Conservation (phyloP, 108 stramenopile genomes). For the Parietichytrium sp. region DNA sequence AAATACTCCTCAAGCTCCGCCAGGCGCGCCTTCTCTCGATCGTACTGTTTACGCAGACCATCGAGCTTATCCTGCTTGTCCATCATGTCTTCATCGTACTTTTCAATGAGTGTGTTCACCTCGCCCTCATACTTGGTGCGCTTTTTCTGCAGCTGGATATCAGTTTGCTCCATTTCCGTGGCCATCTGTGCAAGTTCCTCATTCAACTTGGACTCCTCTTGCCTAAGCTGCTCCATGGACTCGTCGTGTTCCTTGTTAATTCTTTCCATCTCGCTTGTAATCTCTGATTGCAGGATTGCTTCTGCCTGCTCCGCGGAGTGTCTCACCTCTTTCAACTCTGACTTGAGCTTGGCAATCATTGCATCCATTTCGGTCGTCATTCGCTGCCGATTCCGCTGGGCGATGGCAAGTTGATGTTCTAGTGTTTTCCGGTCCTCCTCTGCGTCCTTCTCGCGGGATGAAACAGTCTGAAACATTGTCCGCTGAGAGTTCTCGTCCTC, state of each 20-base stretch:
- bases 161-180: conserved; percentile 16
- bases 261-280: not conserved
- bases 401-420: not conserved
- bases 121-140: not conserved
- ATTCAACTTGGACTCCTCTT: not conserved
- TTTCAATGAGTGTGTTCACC: not conserved
- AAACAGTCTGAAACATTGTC: not conserved
- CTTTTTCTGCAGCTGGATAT: not conserved
- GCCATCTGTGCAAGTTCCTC: conserved; percentile 15
- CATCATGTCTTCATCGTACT: not conserved
- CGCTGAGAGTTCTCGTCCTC: conserved; percentile 17
- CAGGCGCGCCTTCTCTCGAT: not conserved
- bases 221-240: not conserved
- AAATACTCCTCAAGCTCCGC: conserved; percentile 5
- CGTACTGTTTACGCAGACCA: not conserved
- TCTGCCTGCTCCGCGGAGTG: conserved; percentile 9
- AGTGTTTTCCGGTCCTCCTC: conserved; percentile 30
- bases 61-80: not conserved
- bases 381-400: not conserved
- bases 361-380: conserved; percentile 6
- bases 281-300: not conserved
- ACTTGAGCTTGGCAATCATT: not conserved
- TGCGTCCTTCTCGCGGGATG: not conserved
- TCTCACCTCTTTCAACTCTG: not conserved
- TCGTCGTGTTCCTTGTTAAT: not conserved